A percentile compares a stretch with the other conserved stretches of the same genome.
Conservation (phyloP, 805 yeast species). For the Lachancea lanzarotensis region DNA sequence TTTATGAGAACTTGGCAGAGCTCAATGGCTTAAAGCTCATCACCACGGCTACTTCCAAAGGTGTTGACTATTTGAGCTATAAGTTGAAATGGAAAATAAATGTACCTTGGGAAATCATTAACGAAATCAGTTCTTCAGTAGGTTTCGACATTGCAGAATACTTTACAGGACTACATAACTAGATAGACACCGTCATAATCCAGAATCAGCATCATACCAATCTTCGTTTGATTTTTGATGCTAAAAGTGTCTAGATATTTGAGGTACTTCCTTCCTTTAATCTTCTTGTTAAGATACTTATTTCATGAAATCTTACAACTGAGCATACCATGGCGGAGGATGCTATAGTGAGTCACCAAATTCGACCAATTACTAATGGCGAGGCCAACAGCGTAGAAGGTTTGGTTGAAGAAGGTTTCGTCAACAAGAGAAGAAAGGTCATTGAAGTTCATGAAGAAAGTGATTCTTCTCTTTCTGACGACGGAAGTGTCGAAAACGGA, state of each 20-base stretch:
- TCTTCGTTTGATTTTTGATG: not conserved
- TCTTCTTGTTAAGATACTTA: not conserved
- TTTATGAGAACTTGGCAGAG: constrained; percentile 55
- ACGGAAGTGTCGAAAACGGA: not conserved
- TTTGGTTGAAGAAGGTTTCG: constrained; percentile 6
- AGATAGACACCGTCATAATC: not conserved
- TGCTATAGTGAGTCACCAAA: not conserved
- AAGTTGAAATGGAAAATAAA: constrained; percentile 75
- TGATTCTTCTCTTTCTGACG: not conserved
- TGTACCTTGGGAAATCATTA: constrained; percentile 59
- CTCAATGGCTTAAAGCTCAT: constrained; percentile 48
- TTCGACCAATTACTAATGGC: not conserved
- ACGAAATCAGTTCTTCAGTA: constrained; percentile 55
- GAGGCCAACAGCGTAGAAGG: not conserved
- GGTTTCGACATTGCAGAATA: constrained; percentile 62
- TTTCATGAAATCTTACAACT: too few relatives aligned
- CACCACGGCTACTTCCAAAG: constrained; percentile 36
- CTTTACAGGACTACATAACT: constrained; percentile 29
- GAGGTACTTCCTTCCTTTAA: too few relatives aligned
- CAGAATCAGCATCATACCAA: not conserved
- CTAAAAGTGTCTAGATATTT: too few relatives aligned
- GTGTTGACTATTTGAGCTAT: constrained; percentile 53
- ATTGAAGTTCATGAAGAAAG: not conserved
- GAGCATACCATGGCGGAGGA: not conserved
- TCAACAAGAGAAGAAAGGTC: constrained; percentile 2